Evolutionary conservation across 1,284 basidiomycete species (phyloP).

Genomic region (Ganoderma lucidum): DNA sequence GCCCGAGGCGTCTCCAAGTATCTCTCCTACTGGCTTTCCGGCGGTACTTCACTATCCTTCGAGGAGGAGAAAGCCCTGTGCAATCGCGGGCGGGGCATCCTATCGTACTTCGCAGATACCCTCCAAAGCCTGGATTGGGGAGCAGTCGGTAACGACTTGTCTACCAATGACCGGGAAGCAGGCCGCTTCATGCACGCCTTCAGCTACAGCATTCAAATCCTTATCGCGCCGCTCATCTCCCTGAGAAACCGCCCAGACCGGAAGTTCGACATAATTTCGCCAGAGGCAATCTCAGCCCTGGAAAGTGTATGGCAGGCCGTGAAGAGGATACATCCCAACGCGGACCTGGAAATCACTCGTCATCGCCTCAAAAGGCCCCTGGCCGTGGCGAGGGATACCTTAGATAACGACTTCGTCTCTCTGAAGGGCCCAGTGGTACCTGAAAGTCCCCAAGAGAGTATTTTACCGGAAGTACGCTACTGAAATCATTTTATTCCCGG

Average conservation of each 20-base stretch:
- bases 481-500: background rate
- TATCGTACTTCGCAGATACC: background rate
- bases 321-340: background rate
- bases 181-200: conserved; percentile 4
- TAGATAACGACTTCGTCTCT: background rate
- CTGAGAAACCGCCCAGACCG: background rate
- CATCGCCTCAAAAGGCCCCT: background rate
- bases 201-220: conserved; percentile 3
- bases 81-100: background rate
- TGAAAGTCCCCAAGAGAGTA: background rate
- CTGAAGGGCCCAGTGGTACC: background rate
- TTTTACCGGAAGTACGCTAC: background rate
- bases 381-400: background rate
- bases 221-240: background rate
- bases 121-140: background rate
- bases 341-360: background rate
- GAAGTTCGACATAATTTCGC: background rate
- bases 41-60: background rate
- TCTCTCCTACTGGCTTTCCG: background rate
- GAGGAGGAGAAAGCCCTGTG: background rate
- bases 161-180: background rate
- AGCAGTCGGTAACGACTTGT: background rate
- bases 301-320: background rate
- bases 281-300: background rate
- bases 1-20: background rate